Base-by-base conservation (phyloP, 164 flowering plant genomes). In the Kingdonia uniflora region DNA sequence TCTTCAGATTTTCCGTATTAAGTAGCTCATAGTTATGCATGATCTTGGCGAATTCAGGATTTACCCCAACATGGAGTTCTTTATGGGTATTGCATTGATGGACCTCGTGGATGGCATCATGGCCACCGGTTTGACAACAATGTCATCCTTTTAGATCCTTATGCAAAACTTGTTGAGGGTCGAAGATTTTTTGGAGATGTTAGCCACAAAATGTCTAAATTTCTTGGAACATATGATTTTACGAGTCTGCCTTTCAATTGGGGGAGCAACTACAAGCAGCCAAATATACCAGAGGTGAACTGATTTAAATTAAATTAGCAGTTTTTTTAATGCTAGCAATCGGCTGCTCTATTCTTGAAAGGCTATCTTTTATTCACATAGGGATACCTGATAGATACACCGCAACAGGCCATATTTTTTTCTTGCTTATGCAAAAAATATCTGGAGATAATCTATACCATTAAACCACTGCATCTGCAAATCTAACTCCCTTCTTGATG, bases 121-220 rank as follows among this genome's bases (percentile, higher is more conserved):
- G 98, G 98, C 61, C 98, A 92, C 73, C 80, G 98, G 25, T 92
- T 79, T 78, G 95, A 92, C 71, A 70, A 58, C 52, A 80, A 65
- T 49, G 54, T 70, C 60, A 58, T 88, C 54, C 84, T 92, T 50
- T 26, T 88, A 46, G 99, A 92, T 77, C 99, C 99, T 35, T 88
- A 92, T 60, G 89, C 99, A 49, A 92, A 87, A 69, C 68, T 88
- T 42, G 67, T 88, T 55, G 87, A 87, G 55, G 99, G 99, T 6
- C 94, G 89, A 29, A 71, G 80, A 39, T 20, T 37, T 54, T 92
- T 85, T 70, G 99, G 91, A 59, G 99, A 88, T 72, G 51, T 57
- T 23, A 77, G 61, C 51, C 56, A 70, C 16, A 84, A 75, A 60
- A 54, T 70, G 60, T 69, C 84, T 37, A 69, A 77, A 48, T 81